A percentile compares a stretch with the other conserved stretches of the same genome.
Conservation (phyloP, 2,329 filamentous ascomycete genomes). For the Thermoascus crustaceus region DNA sequence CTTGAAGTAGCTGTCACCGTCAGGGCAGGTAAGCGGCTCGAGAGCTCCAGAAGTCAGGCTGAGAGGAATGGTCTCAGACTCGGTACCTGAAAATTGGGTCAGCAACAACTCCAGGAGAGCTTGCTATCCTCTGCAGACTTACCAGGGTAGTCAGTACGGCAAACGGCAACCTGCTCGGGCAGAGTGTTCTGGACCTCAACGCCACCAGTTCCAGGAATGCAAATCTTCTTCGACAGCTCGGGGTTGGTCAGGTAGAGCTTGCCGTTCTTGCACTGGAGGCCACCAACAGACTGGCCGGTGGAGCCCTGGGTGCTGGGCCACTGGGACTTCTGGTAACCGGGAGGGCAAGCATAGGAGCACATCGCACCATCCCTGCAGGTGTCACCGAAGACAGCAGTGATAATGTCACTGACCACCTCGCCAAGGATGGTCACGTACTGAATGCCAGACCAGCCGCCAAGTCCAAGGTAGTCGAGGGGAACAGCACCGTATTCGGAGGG, state of each 20-base stretch:
- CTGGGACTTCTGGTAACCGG: conserved; percentile 85
- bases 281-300: conserved; percentile 79
- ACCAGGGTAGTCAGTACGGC: conserved; percentile 95
- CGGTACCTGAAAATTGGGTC: conserved; percentile 47
- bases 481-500: conserved; percentile 75
- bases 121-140: no score
- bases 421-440: conserved; percentile 53
- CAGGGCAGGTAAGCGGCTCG: conserved; percentile 65
- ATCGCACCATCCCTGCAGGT: conserved; percentile 57
- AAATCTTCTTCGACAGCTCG: conserved; percentile 58
- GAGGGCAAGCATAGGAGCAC: conserved; percentile 91
- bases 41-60: conserved; percentile 52
- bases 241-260: conserved; percentile 71
- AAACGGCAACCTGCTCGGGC: conserved; percentile 58
- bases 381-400: conserved; percentile 53
- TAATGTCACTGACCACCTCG: conserved; percentile 55
- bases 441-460: conserved; percentile 72
- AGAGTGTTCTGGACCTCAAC: conserved; percentile 72
- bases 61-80: conserved; percentile 77
- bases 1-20: conserved; percentile 63
- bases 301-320: conserved; percentile 73
- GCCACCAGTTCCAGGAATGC: conserved; percentile 61
- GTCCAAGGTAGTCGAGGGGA: conserved; percentile 56
- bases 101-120: neutral
- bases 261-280: conserved; percentile 65